These are phyloP conservation scores for Plantago major DNA, from an alignment of 257 asterid genomes.

Conservation along the genomic window DNA sequence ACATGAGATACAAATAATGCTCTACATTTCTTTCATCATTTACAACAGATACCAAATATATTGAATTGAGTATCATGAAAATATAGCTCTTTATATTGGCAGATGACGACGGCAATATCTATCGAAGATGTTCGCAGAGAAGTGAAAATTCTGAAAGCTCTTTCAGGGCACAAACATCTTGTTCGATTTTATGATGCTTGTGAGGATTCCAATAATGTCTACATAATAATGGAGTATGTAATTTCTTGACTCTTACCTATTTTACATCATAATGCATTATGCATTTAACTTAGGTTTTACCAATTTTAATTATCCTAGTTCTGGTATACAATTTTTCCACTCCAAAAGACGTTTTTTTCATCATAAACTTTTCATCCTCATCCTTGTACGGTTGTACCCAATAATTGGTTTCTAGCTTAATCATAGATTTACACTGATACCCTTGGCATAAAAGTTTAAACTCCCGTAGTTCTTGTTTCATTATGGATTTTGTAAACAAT, in stretches of 20 bases:
- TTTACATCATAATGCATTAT: slow-evolving; percentile 1
- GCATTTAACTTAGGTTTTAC: neutral
- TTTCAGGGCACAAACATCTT: slow-evolving; percentile 87
- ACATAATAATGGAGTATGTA: slow-evolving; percentile 94
- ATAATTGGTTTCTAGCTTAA: slow-evolving; percentile 12
- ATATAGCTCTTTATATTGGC: no score
- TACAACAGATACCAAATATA: no score
- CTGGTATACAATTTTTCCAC: no score
- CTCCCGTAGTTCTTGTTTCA: no score
- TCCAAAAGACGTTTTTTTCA: no score
- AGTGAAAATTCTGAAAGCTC: slow-evolving; percentile 89
- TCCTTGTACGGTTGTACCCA: neutral
- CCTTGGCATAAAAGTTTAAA: neutral
- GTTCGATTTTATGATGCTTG: slow-evolving; percentile 90
- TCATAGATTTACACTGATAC: neutral
- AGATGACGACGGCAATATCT: slow-evolving; percentile 94
- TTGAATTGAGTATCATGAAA: no score
- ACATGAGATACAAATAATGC: no score
- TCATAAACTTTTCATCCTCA: slow-evolving; percentile 1
- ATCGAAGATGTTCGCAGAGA: slow-evolving; percentile 97
- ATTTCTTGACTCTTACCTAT: slow-evolving; percentile 24
- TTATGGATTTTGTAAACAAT: no score
- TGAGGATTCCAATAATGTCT: slow-evolving; percentile 85
- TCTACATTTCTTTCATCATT: no score
- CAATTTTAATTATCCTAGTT: no score